A percentile compares a stretch with the other conserved stretches of the same genome.
These are phyloP conservation scores for Fusarium sp. DNA, from an alignment of 2,329 filamentous ascomycete species.

Conservation along the genomic window DNA sequence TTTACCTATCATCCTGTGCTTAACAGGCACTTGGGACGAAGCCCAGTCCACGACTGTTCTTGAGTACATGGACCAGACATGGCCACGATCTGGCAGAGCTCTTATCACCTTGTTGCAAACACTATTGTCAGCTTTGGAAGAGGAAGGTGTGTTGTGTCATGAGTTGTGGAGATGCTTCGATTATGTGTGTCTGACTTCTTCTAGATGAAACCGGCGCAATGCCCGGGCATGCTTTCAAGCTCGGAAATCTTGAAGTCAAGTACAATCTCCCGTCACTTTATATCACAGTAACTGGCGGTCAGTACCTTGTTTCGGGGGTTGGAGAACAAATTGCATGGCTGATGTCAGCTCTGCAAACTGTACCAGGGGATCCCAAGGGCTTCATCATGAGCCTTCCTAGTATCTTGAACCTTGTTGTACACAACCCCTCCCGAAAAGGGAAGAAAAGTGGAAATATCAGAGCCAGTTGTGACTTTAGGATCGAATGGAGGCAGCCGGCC, in stretches of 20 bases:
- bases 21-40: slow-evolving; percentile 1
- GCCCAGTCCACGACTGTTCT: slow-evolving; percentile 1
- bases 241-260: not conserved
- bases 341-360: not conserved
- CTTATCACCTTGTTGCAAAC: not conserved
- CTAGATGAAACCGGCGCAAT: not conserved
- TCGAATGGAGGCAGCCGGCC: rapidly evolving
- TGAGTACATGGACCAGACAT: slow-evolving; percentile 19
- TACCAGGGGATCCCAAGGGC: not conserved
- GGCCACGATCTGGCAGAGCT: not conserved
- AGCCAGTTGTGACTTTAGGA: not conserved
- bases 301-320: slow-evolving; percentile 11
- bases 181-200: not conserved
- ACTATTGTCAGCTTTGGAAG: not conserved
- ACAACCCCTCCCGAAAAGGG: rapidly evolving
- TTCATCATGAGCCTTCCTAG: not conserved
- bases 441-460: rapidly evolving
- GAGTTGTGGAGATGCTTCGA: not conserved
- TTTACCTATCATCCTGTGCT: not conserved
- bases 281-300: not conserved
- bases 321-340: slow-evolving; percentile 28
- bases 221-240: not conserved
- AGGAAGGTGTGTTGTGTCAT: not conserved
- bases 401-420: not conserved
- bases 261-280: rapidly evolving